Conservation (phyloP, 169 alveolate genomes). For the Plasmodium vivax region DNA sequence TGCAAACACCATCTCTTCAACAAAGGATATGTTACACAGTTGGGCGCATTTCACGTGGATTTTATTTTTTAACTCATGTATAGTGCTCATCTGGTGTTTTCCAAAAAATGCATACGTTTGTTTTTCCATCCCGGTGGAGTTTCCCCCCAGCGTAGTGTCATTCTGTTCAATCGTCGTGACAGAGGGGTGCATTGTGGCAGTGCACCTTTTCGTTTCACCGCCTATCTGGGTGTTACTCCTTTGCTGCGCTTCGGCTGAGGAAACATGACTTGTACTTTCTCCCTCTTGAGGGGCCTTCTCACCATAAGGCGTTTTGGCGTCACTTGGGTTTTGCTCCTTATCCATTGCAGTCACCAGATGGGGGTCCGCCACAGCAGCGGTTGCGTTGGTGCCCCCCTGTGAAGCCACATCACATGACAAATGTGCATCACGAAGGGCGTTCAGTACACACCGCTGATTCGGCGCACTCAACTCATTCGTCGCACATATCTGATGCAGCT, state of each 20-base stretch:
- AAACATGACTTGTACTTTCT: not conserved
- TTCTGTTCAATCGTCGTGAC: not conserved
- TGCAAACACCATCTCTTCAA: conserved; percentile 48
- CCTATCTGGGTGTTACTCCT: not conserved
- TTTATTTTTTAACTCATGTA: conserved; percentile 37
- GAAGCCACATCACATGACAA: not conserved
- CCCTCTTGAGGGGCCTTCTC: not conserved
- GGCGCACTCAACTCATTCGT: not conserved
- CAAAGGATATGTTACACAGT: conserved; percentile 22
- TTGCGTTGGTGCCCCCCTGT: not conserved
- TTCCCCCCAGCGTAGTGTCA: not conserved
- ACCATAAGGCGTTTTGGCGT: not conserved
- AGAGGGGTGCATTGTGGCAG: not conserved
- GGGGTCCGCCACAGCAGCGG: not conserved
- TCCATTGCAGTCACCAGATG: not conserved
- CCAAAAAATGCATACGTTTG: conserved; percentile 29
- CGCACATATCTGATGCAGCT: not conserved
- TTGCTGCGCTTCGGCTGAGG: not conserved
- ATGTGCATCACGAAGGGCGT: too few species aligned
- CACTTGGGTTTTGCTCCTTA: not conserved
- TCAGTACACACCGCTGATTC: not conserved
- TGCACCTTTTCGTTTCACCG: not conserved
- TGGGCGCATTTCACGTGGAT: conserved; percentile 23
- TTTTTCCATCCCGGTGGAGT: not conserved
- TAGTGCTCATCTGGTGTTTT: conserved; percentile 5